Base-by-base conservation (phyloP, 148 eudicot genomes). In the Vaccinium darrowii region DNA sequence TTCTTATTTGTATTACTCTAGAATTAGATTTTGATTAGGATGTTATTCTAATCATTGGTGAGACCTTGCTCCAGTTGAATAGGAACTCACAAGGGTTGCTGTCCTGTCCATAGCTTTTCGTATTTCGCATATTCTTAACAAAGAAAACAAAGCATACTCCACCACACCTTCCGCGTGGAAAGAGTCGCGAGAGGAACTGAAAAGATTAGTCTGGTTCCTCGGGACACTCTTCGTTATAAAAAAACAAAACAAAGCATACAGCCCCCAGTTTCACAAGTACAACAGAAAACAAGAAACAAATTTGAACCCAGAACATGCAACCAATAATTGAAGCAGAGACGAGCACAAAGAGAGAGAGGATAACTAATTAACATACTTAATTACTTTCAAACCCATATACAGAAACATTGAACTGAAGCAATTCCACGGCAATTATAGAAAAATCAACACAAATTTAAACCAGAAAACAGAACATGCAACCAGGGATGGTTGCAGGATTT, bases 111-210 rank as follows among this genome's bases (percentile, higher is more conserved):
- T 33, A 33, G 36, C 36, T 30, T 30, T 30, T 30, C 33, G 33
- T 30, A 33, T 33, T 33, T 33, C 36, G 36, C 36, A 2, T 33
- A 33, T 33, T 33, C 36, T 33, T 33, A 33, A 33, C 3, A 33
- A 33, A 33, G 36, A 33, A 33, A 33, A 33, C 36, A 33, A 33
- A 33, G 33, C 33, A 30, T 30, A 30, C 33, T 30, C 33, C 33
- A 30, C 33, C 36, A 33, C 36, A 33, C 36, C 36, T 33, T 33
- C 36, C 36, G 3, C 36, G 36, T 33, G 36, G 36, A 33, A 33
- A 33, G 36, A 33, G 36, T 0, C 2, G 36, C 0, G 36, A 0
- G 36, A 33, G 36, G 36, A 0, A 0, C 1, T 0, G 0, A 0
- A 33, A 33, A 33, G 0, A 33, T 33, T 33, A 33, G 36, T 33